Evolutionary conservation across 345 rosid species (phyloP).

Genomic region (Hypericum androsaemum): DNA sequence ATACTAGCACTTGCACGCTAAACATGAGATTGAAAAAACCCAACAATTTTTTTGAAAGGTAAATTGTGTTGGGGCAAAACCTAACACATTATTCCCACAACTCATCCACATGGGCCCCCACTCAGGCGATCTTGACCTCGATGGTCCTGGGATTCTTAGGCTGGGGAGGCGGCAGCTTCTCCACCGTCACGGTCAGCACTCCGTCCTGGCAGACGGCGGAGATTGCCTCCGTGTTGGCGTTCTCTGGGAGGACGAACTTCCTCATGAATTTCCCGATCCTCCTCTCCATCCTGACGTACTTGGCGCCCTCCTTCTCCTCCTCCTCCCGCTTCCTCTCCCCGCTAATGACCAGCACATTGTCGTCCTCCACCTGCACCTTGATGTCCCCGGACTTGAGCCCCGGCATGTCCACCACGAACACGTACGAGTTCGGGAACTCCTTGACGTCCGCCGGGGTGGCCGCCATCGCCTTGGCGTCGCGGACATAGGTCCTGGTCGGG

Average conservation of each 20-base stretch:
- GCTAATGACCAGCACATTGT: slow-evolving; percentile 9
- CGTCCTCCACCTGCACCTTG: slow-evolving; percentile 14
- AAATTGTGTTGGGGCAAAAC: too few relatives aligned
- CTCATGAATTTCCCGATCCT: slow-evolving; percentile 24
- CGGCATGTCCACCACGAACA: slow-evolving; percentile 13
- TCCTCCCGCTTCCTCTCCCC: slow-evolving; percentile 13
- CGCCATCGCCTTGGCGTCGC: too few relatives aligned
- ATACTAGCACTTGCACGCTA: too few relatives aligned
- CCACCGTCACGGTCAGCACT: slow-evolving; percentile 23
- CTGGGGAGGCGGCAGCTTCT: slow-evolving; percentile 15
- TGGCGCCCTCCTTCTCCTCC: slow-evolving; percentile 15
- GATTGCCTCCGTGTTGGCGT: slow-evolving; percentile 19
- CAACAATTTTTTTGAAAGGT: too few relatives aligned
- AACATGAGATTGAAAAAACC: too few relatives aligned
- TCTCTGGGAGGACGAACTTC: slow-evolving; percentile 27
- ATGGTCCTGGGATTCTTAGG: too few relatives aligned
- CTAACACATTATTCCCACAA: too few relatives aligned
- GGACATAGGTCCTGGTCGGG: too few relatives aligned
- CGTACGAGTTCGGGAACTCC: slow-evolving; percentile 8
- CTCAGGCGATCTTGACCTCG: too few relatives aligned
- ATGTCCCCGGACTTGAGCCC: slow-evolving; percentile 8
- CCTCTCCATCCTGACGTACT: slow-evolving; percentile 29
- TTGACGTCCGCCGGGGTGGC: too few relatives aligned
- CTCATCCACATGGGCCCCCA: too few relatives aligned
- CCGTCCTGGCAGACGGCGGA: slow-evolving; percentile 21